A percentile compares a stretch with the other conserved stretches of the same genome.
Conservation (phyloP, 2,329 filamentous ascomycete species). For the Keithomyces neogunnii region DNA sequence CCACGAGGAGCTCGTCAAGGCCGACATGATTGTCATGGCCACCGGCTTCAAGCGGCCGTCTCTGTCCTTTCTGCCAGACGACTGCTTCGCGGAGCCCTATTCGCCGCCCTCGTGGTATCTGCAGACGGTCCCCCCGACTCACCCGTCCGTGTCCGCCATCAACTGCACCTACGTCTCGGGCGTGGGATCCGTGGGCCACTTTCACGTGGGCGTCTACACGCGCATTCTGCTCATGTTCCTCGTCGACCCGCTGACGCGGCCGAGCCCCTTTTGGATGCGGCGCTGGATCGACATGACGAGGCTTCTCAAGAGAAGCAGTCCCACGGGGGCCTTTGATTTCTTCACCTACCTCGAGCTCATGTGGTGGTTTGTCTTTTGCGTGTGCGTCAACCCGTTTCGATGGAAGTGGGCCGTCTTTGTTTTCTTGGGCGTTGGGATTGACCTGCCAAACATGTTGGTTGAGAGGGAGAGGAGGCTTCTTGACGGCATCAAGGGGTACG, state of each 20-base stretch:
- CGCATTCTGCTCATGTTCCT: conserved; percentile 81
- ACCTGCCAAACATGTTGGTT: conserved; percentile 58
- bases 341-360: conserved; percentile 80
- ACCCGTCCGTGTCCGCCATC: conserved; percentile 68
- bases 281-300: conserved; percentile 81
- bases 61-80: conserved; percentile 63
- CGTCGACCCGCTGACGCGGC: conserved; percentile 66
- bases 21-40: conserved; percentile 73
- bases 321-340: conserved; percentile 75
- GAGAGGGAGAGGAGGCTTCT: conserved; percentile 54
- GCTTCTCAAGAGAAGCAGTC: conserved; percentile 58
- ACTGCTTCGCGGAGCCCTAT: conserved; percentile 67
- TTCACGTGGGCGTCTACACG: conserved; percentile 86
- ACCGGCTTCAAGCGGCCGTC: conserved; percentile 72
- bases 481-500: conserved; percentile 36
- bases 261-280: conserved; percentile 67
- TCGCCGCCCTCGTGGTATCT: conserved; percentile 80
- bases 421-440: conserved; percentile 63
- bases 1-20: conserved; percentile 53
- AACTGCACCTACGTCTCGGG: conserved; percentile 77
- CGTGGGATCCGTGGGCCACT: conserved; percentile 77
- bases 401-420: conserved; percentile 90
- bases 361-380: conserved; percentile 78
- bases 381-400: conserved; percentile 72
- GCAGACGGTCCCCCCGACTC: conserved; percentile 71